Conservation (phyloP, 805 yeast species). For the Hanseniaspora lindneri region DNA sequence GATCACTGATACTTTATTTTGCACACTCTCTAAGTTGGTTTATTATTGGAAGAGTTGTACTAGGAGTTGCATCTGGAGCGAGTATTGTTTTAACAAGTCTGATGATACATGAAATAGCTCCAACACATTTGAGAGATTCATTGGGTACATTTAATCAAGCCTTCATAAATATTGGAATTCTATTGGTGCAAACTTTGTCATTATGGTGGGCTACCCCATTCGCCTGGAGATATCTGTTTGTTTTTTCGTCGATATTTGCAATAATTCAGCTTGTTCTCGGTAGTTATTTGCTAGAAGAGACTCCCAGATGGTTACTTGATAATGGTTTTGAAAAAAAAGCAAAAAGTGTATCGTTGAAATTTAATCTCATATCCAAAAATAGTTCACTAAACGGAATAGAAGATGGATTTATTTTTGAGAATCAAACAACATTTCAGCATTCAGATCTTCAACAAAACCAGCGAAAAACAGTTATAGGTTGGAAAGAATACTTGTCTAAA, state of each 20-base stretch:
- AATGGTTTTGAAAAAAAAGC: conserved; percentile 32
- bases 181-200: conserved; percentile 67
- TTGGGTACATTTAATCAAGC: conserved; percentile 87
- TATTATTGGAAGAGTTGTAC: conserved; percentile 56
- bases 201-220: conserved; percentile 49
- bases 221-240: conserved; percentile 63
- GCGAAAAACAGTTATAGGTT: conserved; percentile 23
- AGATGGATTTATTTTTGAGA: too few relatives aligned
- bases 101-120: conserved; percentile 69
- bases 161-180: conserved; percentile 72
- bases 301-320: conserved; percentile 68
- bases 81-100: conserved; percentile 79
- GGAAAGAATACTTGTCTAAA: conserved; percentile 37
- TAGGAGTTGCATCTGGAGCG: conserved; percentile 81
- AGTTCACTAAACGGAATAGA: background rate
- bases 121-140: conserved; percentile 53
- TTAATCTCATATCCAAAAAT: conserved; percentile 30
- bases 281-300: conserved; percentile 44
- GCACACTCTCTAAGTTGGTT: conserved; percentile 36
- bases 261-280: conserved; percentile 35
- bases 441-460: too few relatives aligned
- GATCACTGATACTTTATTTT: conserved; percentile 49
- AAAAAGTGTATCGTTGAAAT: conserved; percentile 26
- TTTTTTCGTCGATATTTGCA: conserved; percentile 50
- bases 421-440: too few relatives aligned